phyloP scores from a whole-genome alignment of 257 asterid genomes.

The Phtheirospermum japonicum region DNA sequence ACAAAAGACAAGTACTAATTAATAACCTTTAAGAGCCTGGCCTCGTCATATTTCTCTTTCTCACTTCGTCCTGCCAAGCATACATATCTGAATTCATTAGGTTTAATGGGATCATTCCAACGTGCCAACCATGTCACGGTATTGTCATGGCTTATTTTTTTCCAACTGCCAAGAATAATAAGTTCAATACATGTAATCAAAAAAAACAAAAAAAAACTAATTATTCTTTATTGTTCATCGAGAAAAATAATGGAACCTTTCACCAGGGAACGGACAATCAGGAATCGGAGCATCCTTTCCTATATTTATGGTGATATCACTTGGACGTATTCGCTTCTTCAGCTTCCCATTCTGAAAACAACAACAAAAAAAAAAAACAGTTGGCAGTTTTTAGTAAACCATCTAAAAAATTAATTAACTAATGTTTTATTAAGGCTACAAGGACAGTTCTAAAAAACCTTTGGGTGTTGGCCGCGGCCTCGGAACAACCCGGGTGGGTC shows the following conservation, averaged over 20 bases:
- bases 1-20: slow-evolving; percentile 20
- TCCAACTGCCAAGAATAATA: too few species aligned
- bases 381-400: slow-evolving; percentile 22
- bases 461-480: slow-evolving; percentile 99
- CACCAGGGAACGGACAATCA: too few species aligned
- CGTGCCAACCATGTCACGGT: slow-evolving; percentile 97
- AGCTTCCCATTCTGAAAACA: slow-evolving; percentile 97
- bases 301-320: too few species aligned
- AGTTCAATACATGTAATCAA: slow-evolving; percentile 6
- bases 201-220: slow-evolving; percentile 19
- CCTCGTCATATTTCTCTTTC: slow-evolving; percentile 94
- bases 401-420: not conserved
- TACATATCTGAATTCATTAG: slow-evolving; percentile 83
- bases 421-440: slow-evolving; percentile 4
- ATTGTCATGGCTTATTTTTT: slow-evolving; percentile 87
- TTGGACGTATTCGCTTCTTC: slow-evolving; percentile 84
- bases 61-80: slow-evolving; percentile 96
- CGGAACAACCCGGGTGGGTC: slow-evolving; percentile 99
- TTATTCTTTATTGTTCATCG: slow-evolving; percentile 1
- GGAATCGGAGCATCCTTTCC: too few species aligned
- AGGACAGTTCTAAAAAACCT: slow-evolving; percentile 43
- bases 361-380: too few species aligned
- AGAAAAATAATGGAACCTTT: too few species aligned
- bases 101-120: slow-evolving; percentile 95
- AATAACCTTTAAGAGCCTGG: slow-evolving; percentile 77